Evolutionary conservation across 176 grass and related monocot species (phyloP).

Genomic region (Dendrocalamus sinicus): DNA sequence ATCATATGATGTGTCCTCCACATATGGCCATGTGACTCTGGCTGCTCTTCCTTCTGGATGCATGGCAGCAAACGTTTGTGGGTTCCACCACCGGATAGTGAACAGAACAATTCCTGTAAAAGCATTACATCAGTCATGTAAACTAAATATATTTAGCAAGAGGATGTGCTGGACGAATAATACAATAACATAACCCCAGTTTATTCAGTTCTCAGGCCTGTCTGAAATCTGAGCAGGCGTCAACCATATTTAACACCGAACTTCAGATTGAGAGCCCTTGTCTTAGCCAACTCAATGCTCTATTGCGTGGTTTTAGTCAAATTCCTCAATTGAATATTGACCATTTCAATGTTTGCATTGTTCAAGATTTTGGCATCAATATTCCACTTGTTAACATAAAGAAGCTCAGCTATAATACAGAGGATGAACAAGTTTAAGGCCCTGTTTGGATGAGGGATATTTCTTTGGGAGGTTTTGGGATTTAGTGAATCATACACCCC

Average conservation of each 20-base stretch:
- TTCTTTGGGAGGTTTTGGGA: not conserved
- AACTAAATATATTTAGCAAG: not conserved
- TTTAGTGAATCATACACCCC: not conserved
- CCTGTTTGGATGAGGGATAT: not conserved
- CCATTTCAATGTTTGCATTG: not conserved
- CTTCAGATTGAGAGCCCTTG: not conserved
- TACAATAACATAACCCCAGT: conserved; percentile 1
- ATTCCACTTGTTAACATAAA: not conserved
- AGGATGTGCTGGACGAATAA: conserved; percentile 20
- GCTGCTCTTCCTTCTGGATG: conserved; percentile 87
- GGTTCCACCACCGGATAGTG: conserved; percentile 98
- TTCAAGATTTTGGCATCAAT: not conserved
- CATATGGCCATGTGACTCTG: conserved; percentile 91
- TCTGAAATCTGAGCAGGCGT: not conserved
- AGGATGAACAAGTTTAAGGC: not conserved
- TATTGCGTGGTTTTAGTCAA: not conserved
- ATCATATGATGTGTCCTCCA: conserved; percentile 65
- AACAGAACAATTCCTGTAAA: conserved; percentile 92
- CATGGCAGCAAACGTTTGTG: conserved; percentile 96
- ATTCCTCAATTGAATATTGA: not conserved
- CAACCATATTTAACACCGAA: not conserved
- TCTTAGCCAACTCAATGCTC: not conserved
- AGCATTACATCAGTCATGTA: conserved; percentile 17
- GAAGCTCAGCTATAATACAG: not conserved
- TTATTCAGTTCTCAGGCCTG: not conserved